A percentile compares a stretch with the other conserved stretches of the same genome.
Conservation (phyloP, 345 rosid species). For the Pistacia atlantica region DNA sequence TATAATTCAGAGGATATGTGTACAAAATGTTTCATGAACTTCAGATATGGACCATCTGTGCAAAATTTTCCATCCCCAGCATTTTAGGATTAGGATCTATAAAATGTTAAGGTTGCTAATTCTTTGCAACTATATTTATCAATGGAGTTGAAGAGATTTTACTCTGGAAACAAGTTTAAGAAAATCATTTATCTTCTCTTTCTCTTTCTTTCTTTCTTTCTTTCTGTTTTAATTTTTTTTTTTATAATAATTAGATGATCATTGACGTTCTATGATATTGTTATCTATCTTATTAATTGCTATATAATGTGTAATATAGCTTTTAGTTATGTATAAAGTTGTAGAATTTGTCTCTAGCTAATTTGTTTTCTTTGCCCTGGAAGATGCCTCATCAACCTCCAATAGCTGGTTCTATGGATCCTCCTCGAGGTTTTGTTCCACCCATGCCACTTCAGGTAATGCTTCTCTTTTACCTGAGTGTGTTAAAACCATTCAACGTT, state of each 20-base stretch:
- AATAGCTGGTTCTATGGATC: constrained; percentile 55
- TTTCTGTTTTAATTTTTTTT: no score
- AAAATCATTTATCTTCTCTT: background rate
- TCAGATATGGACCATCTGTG: background rate
- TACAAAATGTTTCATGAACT: no score
- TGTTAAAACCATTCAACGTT: constrained; percentile 6
- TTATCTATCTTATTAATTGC: constrained; percentile 8
- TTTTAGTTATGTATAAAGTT: constrained; percentile 6
- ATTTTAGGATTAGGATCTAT: background rate
- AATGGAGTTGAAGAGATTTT: background rate
- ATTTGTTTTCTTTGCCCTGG: constrained; percentile 17
- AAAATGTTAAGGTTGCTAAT: background rate
- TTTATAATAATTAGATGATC: background rate
- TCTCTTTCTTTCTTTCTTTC: background rate
- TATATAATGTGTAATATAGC: constrained; percentile 10
- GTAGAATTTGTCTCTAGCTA: constrained; percentile 16
- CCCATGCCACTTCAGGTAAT: constrained; percentile 76
- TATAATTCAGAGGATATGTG: no score
- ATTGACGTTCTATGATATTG: background rate
- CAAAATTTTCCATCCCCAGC: background rate
- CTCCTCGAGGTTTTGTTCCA: constrained; percentile 61
- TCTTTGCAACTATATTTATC: background rate
- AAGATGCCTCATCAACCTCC: constrained; percentile 67
- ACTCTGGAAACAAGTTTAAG: background rate
- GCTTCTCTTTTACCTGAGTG: constrained; percentile 20